Evolutionary conservation across 179 eudicot species (phyloP).

Genomic region (Sideroxylon spinosum): DNA sequence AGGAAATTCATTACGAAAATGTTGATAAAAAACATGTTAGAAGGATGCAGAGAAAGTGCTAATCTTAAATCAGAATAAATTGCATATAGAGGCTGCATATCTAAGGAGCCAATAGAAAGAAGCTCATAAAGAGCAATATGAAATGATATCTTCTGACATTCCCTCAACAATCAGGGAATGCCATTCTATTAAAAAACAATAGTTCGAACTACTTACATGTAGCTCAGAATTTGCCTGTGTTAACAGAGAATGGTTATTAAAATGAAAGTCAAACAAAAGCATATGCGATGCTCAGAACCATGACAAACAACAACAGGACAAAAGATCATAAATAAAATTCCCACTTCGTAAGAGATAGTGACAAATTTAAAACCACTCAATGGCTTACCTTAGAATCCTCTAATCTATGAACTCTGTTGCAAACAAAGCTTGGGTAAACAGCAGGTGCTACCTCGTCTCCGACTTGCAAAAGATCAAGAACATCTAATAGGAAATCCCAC

Average conservation of each 20-base stretch:
- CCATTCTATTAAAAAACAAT: background rate
- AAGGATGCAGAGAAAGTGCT: background rate
- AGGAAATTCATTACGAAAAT: background rate
- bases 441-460: conserved; percentile 44
- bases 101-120: background rate
- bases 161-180: background rate
- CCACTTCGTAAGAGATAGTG: background rate
- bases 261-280: background rate
- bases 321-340: background rate
- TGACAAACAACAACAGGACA: background rate
- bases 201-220: too few species aligned
- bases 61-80: background rate
- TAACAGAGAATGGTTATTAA: background rate
- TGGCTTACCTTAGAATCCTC: conserved; percentile 47
- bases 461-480: conserved; percentile 37
- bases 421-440: conserved; percentile 59
- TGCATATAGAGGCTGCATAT: background rate
- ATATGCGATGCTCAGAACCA: background rate
- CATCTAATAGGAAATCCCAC: conserved; percentile 64
- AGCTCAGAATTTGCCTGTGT: background rate
- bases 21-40: background rate
- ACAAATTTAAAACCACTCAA: background rate
- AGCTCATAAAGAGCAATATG: background rate
- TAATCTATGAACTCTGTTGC: conserved; percentile 58
- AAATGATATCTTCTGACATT: background rate